phyloP scores from a whole-genome alignment of 2,329 filamentous ascomycete species.

The Aspergillus puulaauensis region DNA sequence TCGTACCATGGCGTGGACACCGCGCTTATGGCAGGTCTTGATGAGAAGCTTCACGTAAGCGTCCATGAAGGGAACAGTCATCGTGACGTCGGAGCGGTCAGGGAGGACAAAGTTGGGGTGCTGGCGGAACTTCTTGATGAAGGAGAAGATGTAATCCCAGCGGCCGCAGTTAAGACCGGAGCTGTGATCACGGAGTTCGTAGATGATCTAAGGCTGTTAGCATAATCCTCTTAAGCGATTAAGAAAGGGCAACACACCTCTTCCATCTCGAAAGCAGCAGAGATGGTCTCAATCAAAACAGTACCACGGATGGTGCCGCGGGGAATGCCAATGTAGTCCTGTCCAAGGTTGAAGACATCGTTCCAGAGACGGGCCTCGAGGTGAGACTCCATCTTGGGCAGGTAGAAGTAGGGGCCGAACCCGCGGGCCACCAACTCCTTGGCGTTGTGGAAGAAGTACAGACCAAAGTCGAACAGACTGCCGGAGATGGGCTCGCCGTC shows the following conservation, averaged over 20 bases:
- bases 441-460: conserved; percentile 99
- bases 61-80: conserved; percentile 99
- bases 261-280: conserved; percentile 98
- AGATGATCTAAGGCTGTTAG: conserved; percentile 68
- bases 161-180: conserved; percentile 96
- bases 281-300: conserved; percentile 95
- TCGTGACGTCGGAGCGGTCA: conserved; percentile 86
- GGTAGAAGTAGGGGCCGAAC: conserved; percentile 92
- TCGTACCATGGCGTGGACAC: conserved; percentile 88
- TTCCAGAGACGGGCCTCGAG: conserved; percentile 98
- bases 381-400: conserved; percentile 97
- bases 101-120: conserved; percentile 91
- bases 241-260: conserved; percentile 48
- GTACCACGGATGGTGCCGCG: conserved; percentile 93
- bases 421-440: conserved; percentile 81
- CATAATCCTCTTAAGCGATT: neutral
- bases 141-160: conserved; percentile 99
- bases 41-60: conserved; percentile 96
- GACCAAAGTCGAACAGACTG: conserved; percentile 91
- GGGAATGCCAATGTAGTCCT: conserved; percentile 87
- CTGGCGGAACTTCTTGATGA: conserved; percentile 98
- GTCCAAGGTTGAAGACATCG: conserved; percentile 91
- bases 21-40: conserved; percentile 94
- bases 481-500: conserved; percentile 94
- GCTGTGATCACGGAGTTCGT: conserved; percentile 95